Base-by-base conservation (phyloP, 495 filamentous ascomycete species). In the Neurospora sp. region DNA sequence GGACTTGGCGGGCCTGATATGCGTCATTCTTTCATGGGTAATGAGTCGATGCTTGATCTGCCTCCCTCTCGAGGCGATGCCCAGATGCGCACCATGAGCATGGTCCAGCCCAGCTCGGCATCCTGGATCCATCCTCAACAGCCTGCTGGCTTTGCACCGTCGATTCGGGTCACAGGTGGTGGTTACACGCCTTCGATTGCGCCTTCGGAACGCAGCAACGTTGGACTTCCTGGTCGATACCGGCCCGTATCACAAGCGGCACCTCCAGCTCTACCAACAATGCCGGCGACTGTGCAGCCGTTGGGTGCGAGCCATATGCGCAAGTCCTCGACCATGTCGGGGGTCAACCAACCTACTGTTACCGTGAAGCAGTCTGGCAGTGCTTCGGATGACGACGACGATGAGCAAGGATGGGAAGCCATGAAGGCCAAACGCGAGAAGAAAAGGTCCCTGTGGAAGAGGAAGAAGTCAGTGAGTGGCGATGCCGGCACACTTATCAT, bases 201-300 rank as follows among this genome's bases (percentile, higher is more conserved):
- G 5, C 96, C 96, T 5, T 97, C 92, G 1, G 96, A 99, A 82
- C 91, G 96, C 69, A 97, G 93, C 82, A 98, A 94, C 79, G 86
- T 98, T 72, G 96, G 96, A 4, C 83, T 95, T 69, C 92, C 95
- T 35, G 89, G 93, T 42, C 90, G 96, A n/a, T 99, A 99, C 81
- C 89, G 96, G 16, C 94, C 96, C 1, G 94, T 99, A 0, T 94
- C 93, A 39, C 86, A 88, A 72, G 74, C 81, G 44, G 81, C 84
- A 39, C 75, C 76, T 53, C 78, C 72, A 31, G 76, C 75, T 31
- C 76, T 78, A 74, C 78, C 74, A 73, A 77, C 77, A 18, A 61
- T 61, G 53, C 27, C 53, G 27, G 20, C 46, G 8, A 35, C 14
- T 35, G 53, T 14, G 37, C 46, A 2, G 31, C 73, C 22, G 70